Evolutionary conservation across 768 basidiomycete genomes (phyloP).

Genomic region (Mycena alexandri): DNA sequence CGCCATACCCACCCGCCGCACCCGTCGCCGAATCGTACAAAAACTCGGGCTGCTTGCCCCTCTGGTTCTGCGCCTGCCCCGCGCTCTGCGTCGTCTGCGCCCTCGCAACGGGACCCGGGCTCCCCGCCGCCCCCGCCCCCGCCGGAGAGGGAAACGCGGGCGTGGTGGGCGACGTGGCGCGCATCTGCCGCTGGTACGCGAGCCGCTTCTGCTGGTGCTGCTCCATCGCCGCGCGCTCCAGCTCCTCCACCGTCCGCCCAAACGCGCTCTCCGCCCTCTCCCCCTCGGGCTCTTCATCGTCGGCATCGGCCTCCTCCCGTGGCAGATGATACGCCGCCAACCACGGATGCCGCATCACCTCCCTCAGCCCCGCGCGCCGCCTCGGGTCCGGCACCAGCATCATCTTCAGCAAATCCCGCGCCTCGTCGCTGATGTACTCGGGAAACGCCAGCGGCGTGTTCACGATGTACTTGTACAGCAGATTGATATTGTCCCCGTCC

Average conservation of each 20-base stretch:
- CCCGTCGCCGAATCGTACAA: constrained; percentile 75
- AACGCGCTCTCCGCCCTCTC: constrained; percentile 57
- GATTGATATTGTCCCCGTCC: constrained; percentile 99
- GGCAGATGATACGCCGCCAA: constrained; percentile 68
- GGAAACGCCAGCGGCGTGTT: constrained; percentile 97
- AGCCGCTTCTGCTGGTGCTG: constrained; percentile 87
- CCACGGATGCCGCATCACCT: constrained; percentile 93
- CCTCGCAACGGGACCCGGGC: no score
- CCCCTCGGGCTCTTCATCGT: constrained; percentile 41
- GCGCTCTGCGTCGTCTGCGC: constrained; percentile 58
- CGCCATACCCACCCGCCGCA: constrained; percentile 40
- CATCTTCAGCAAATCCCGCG: constrained; percentile 84
- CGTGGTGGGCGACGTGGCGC: no score
- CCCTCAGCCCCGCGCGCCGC: constrained; percentile 78
- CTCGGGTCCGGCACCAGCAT: constrained; percentile 97
- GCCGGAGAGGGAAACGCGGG: no score
- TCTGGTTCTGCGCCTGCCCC: constrained; percentile 50
- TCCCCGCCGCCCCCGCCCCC: no score
- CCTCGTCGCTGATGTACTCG: constrained; percentile 90
- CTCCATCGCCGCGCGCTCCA: constrained; percentile 85
- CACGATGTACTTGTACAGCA: constrained; percentile 98
- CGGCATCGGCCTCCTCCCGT: no score
- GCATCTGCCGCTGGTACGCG: constrained; percentile 87
- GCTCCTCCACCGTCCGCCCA: constrained; percentile 77
- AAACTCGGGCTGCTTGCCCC: constrained; percentile 77